Base-by-base conservation (phyloP, 305 asterid genomes). In the Solanum hybrid region DNA sequence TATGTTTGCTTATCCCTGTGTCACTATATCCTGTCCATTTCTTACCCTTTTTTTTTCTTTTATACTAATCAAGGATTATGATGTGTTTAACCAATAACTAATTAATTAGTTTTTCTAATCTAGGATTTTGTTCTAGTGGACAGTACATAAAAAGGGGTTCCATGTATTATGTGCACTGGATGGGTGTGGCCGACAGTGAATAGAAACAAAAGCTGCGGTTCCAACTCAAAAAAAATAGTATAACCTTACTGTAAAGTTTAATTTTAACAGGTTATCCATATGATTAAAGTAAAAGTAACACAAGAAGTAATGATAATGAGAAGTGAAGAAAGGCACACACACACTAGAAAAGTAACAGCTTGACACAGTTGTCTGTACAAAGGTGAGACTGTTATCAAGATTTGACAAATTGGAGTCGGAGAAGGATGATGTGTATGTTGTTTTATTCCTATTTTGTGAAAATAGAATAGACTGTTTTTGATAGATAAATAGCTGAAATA, bases 131-230 rank as follows among this genome's bases (percentile, higher is more conserved):
- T 81, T 81, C 33, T 10, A 81, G 68, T 13, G 65, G 86, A 37
- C 27, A 14, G 37, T 41, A 41, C 87, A 83, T 83, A 51, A 51
- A 82, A 84, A 84, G 41, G 39, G 41, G 4, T 84, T 51, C 7
- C 10, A 26, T 9, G 87, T 82, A 82, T 33, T 61, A 57, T 57
- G 24, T 57, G 70, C 76, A 68, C 29, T 83, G 75, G 26, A 51
- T 45, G 39, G 6, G 26, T 20, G 75, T 83, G 88, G 88, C 88
- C 17, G 88, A 83, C 88, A 45, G 76, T 84, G 12, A 15, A 41
- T 45, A 29, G 87, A 41, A 41, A 41, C 73, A 27, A 83, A 83
- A 65, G 88, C 88, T 83, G 88, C 41, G 13, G 33, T 57, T 82
- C 87, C 87, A 39, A 82, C 87, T 39, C 34, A 82, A 82, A 82